Conservation (phyloP, 805 yeast genomes). For the Saturnispora gosingensis region DNA sequence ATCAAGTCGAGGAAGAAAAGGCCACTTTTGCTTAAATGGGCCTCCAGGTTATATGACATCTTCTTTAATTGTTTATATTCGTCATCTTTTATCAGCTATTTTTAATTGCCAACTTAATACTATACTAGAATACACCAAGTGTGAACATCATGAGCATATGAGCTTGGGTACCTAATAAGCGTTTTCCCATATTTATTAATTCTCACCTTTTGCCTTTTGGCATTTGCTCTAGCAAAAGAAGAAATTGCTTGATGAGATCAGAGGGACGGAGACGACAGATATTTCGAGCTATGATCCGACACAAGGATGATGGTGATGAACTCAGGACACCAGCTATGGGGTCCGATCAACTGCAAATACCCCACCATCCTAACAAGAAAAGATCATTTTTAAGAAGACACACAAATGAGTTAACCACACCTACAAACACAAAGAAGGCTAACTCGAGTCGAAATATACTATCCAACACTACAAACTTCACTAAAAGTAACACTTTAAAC, state of each 20-base stretch:
- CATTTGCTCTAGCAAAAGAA: not conserved
- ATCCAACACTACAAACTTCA: conserved; percentile 3
- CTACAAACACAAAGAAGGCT: not conserved
- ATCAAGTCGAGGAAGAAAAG: not conserved
- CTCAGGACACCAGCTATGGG: not conserved
- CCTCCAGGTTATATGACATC: not conserved
- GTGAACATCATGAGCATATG: not conserved
- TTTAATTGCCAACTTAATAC: not conserved
- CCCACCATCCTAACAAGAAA: not conserved
- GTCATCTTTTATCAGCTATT: not conserved
- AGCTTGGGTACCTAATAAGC: not conserved
- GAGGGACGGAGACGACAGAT: conserved; percentile 3
- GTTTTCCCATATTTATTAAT: not conserved
- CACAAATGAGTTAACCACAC: not conserved
- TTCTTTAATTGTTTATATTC: not conserved
- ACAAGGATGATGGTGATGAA: conserved; percentile 2
- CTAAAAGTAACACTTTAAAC: not conserved
- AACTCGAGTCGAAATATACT: not conserved
- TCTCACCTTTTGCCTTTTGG: not conserved
- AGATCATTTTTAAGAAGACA: conserved; percentile 5
- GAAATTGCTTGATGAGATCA: not conserved
- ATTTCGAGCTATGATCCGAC: conserved; percentile 4
- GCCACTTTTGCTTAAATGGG: not conserved
- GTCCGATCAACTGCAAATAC: not conserved
- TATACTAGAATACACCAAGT: no score